A percentile compares a stretch with the other conserved stretches of the same genome.
Evolutionary conservation across 371 early-diverging fungal species (phyloP).

Genomic region (Fennellomyces sp.): DNA sequence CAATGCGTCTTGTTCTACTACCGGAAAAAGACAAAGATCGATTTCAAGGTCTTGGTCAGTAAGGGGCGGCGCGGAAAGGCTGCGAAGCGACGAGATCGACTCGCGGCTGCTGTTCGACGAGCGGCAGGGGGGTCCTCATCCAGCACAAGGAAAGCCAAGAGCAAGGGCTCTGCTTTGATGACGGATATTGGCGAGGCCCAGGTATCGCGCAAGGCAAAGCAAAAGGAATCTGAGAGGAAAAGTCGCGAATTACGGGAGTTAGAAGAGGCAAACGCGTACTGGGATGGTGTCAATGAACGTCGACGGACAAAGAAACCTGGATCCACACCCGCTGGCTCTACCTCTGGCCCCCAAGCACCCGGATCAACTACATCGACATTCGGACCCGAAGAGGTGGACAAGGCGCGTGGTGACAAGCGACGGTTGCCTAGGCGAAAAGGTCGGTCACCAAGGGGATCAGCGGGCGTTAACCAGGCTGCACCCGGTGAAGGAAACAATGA

Average conservation of each 20-base stretch:
- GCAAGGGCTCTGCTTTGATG: slow-evolving; percentile 65
- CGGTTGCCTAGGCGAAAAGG: slow-evolving; percentile 25
- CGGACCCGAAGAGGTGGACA: slow-evolving; percentile 1
- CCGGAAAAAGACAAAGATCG: slow-evolving; percentile 84
- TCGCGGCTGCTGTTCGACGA: slow-evolving; percentile 48
- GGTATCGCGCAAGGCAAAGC: slow-evolving; percentile 48
- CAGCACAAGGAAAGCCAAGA: slow-evolving; percentile 46
- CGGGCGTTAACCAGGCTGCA: background rate
- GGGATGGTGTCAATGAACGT: slow-evolving; percentile 43
- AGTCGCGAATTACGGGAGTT: slow-evolving; percentile 42
- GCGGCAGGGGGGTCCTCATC: slow-evolving; percentile 34
- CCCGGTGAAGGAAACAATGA: background rate
- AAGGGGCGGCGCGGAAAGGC: slow-evolving; percentile 56
- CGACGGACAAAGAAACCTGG: slow-evolving; percentile 20
- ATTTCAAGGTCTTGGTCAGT: slow-evolving; percentile 76
- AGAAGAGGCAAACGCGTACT: slow-evolving; percentile 44
- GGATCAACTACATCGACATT: background rate
- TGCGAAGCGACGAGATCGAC: slow-evolving; percentile 38
- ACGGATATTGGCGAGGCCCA: slow-evolving; percentile 69
- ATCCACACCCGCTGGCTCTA: background rate
- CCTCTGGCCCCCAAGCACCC: background rate
- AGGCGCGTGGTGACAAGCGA: slow-evolving; percentile 12
- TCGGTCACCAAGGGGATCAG: slow-evolving; percentile 26
- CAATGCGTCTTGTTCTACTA: slow-evolving; percentile 94
- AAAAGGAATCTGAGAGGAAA: slow-evolving; percentile 50